Conservation (phyloP, 2,329 filamentous ascomycete genomes). For the Fusarium sp. region DNA sequence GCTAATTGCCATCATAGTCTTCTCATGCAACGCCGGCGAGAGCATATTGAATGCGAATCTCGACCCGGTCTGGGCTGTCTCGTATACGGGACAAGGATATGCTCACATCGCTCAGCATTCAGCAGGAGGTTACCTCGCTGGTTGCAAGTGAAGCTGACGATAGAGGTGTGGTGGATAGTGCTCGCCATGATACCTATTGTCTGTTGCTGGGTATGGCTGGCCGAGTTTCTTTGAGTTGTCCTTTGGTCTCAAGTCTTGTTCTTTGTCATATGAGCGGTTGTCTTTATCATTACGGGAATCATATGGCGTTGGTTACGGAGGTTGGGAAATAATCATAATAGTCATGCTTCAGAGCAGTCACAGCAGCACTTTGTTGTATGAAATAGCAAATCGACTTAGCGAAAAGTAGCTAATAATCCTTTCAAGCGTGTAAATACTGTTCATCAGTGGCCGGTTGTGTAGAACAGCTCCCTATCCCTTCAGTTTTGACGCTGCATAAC, state of each 20-base stretch:
- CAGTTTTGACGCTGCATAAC: background rate
- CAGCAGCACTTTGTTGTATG: background rate
- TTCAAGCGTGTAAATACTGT: background rate
- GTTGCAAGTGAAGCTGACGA: slow-evolving; percentile 57
- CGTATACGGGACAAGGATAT: slow-evolving; percentile 62
- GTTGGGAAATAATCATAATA: background rate
- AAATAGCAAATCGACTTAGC: background rate
- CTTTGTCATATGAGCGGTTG: background rate
- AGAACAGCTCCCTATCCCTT: background rate
- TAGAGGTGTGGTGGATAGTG: slow-evolving; percentile 63
- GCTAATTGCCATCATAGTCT: slow-evolving; percentile 52
- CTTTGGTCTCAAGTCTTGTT: background rate
- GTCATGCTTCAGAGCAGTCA: background rate
- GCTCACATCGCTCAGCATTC: slow-evolving; percentile 57
- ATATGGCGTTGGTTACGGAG: background rate
- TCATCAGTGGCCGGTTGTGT: background rate
- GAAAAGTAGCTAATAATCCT: background rate
- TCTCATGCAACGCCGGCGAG: slow-evolving; percentile 68
- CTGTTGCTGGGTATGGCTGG: slow-evolving; percentile 53
- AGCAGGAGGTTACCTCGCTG: slow-evolving; percentile 60
- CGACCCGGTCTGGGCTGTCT: slow-evolving; percentile 68
- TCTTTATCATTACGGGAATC: background rate
- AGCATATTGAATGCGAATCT: slow-evolving; percentile 72
- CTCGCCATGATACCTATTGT: slow-evolving; percentile 56
- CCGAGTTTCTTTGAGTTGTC: slow-evolving; percentile 33